Percentiles rank a stretch among this genome's conserved stretches.
These are phyloP conservation scores for Triadica sebifera DNA, from an alignment of 345 rosid species.

Conservation along the genomic window DNA sequence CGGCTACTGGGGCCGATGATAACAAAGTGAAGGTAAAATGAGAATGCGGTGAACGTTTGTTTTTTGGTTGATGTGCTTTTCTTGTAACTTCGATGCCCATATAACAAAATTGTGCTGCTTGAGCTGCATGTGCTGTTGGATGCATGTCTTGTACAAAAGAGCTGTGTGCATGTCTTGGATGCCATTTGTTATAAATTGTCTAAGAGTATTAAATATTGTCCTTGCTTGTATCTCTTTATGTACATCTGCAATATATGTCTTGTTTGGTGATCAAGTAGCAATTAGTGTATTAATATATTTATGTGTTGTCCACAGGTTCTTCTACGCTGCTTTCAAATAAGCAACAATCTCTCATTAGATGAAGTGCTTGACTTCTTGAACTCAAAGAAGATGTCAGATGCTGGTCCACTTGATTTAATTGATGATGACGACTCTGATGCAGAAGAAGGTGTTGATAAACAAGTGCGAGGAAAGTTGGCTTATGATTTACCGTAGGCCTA, in stretches of 20 bases:
- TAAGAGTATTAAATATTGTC: no score
- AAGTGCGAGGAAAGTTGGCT: conserved; percentile 67
- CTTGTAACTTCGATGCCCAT: not conserved
- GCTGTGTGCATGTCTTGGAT: not conserved
- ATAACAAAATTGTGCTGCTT: not conserved
- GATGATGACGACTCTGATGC: conserved; percentile 78
- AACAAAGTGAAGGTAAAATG: conserved; percentile 85
- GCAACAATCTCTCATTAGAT: conserved; percentile 79
- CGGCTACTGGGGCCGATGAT: conserved; percentile 98
- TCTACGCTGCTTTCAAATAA: conserved; percentile 77
- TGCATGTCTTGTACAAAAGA: not conserved
- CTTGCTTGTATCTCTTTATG: not conserved
- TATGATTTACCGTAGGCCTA: conserved; percentile 87
- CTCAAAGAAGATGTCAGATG: conserved; percentile 95
- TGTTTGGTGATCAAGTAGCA: not conserved
- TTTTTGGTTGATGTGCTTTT: not conserved
- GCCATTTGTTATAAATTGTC: not conserved
- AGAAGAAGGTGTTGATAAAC: conserved; percentile 83
- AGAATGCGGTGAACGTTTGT: not conserved
- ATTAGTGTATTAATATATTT: not conserved
- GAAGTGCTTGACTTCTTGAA: conserved; percentile 90
- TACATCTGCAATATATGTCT: not conserved
- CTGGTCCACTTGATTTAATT: conserved; percentile 89
- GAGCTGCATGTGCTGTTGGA: not conserved
- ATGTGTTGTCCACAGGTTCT: conserved; percentile 52